These are phyloP conservation scores for Clonostachys chloroleuca DNA, from an alignment of 2,329 filamentous ascomycete genomes.

Conservation along the genomic window DNA sequence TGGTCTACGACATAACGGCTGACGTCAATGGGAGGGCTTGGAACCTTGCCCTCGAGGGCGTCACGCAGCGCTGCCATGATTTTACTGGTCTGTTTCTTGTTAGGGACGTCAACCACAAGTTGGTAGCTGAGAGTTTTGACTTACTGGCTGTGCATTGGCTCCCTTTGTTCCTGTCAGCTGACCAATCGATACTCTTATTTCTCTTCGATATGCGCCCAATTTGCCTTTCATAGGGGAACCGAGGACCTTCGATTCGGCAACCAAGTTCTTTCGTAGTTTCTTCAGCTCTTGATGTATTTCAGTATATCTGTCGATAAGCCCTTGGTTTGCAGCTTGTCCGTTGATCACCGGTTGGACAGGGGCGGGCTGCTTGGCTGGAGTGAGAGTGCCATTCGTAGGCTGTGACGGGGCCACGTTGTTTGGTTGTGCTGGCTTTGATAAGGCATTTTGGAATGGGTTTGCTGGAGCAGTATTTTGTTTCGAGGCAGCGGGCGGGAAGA, in stretches of 20 bases:
- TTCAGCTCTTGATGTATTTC: constrained; percentile 68
- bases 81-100: constrained; percentile 23
- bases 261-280: constrained; percentile 56
- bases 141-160: constrained; percentile 44
- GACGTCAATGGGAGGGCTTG: constrained; percentile 48
- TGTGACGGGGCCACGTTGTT: constrained; percentile 12
- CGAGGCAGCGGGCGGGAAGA: background rate
- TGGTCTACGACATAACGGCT: constrained; percentile 42
- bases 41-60: constrained; percentile 45
- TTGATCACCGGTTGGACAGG: too few species aligned
- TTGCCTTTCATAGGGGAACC: constrained; percentile 52
- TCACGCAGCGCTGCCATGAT: constrained; percentile 40
- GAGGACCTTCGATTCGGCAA: constrained; percentile 46
- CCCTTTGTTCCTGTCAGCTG: constrained; percentile 65
- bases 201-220: constrained; percentile 67
- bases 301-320: constrained; percentile 25
- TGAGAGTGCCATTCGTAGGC: constrained; percentile 11
- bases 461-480: too few species aligned
- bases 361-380: background rate
- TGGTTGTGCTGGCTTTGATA: constrained; percentile 2
- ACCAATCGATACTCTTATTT: constrained; percentile 68
- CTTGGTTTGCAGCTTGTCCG: too few species aligned
- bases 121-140: constrained; percentile 6
- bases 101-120: constrained; percentile 3
- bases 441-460: too few species aligned